These are phyloP conservation scores for Cryoendolithus antarcticus DNA, from an alignment of 2,329 filamentous ascomycete species.

Conservation along the genomic window DNA sequence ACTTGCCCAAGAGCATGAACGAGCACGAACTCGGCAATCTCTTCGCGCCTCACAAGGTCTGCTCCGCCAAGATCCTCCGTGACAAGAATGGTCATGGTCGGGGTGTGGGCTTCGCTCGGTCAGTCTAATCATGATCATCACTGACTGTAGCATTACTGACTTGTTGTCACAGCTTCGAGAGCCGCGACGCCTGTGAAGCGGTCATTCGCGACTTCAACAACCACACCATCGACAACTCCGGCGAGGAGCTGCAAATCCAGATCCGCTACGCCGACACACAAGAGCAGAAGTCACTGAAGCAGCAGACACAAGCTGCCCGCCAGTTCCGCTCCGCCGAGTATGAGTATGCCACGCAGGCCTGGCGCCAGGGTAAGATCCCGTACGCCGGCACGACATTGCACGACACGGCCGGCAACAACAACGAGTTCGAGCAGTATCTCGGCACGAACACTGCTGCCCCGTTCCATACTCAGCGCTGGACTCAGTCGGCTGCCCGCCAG, in stretches of 20 bases:
- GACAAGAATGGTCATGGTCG: conserved; percentile 87
- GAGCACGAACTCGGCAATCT: conserved; percentile 74
- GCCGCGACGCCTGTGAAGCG: conserved; percentile 76
- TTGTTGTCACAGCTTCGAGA: conserved; percentile 59
- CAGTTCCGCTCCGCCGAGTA: conserved; percentile 96
- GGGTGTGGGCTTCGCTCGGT: conserved; percentile 96
- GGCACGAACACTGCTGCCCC: conserved; percentile 19
- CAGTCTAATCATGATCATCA: conserved; percentile 20
- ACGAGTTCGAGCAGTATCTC: conserved; percentile 27
- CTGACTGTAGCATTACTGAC: conserved; percentile 5
- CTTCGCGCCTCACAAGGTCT: conserved; percentile 68
- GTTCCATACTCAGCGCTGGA: conserved; percentile 24
- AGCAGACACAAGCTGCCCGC: conserved; percentile 85
- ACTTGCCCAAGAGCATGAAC: conserved; percentile 81
- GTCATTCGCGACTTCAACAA: conserved; percentile 83
- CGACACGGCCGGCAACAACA: conserved; percentile 13
- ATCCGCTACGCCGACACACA: conserved; percentile 96
- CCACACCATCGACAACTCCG: conserved; percentile 40
- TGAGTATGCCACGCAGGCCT: conserved; percentile 26
- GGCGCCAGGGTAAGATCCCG: conserved; percentile 20
- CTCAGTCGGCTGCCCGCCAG: conserved; percentile 18
- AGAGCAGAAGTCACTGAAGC: conserved; percentile 91
- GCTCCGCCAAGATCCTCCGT: conserved; percentile 89
- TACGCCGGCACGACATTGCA: conserved; percentile 14
- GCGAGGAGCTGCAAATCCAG: conserved; percentile 73